phyloP scores from a whole-genome alignment of 768 basidiomycete genomes.

The Phaffia australis region DNA sequence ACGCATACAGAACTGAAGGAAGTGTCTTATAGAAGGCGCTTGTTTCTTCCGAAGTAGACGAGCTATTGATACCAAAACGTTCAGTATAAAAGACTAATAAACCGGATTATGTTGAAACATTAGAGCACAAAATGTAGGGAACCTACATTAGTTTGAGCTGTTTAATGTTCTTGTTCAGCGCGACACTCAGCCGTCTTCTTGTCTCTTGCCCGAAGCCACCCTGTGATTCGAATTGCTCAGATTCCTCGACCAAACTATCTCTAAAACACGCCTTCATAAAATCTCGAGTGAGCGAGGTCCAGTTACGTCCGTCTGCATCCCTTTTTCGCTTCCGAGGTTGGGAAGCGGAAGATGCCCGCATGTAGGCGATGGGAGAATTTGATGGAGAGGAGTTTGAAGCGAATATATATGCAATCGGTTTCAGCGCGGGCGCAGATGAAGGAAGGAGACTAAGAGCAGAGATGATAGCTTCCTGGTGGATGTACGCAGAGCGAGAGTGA shows the following conservation, averaged over 20 bases:
- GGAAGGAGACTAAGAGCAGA: conserved; percentile 11
- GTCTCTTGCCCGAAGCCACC: not conserved
- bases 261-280: conserved; percentile 4
- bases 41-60: not conserved
- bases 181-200: not conserved
- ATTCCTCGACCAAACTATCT: not conserved
- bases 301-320: conserved; percentile 6
- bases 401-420: conserved; percentile 13
- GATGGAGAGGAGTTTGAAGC: conserved; percentile 3
- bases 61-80: not conserved
- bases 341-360: not conserved
- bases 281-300: conserved; percentile 3
- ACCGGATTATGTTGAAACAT: not conserved
- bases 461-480: conserved; percentile 5
- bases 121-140: not conserved
- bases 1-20: conserved; percentile 1
- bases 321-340: conserved; percentile 21
- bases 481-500: not conserved
- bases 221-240: not conserved
- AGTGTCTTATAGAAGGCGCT: not conserved
- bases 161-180: not conserved
- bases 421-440: conserved; percentile 16
- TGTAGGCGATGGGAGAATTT: not conserved
- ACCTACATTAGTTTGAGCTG: not conserved
- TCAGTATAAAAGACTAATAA: not conserved